Evolutionary conservation across 2,329 filamentous ascomycete species (phyloP), one percentile per base, ranked within the genome.

Genomic region (Pseudomassariella vexata): DNA sequence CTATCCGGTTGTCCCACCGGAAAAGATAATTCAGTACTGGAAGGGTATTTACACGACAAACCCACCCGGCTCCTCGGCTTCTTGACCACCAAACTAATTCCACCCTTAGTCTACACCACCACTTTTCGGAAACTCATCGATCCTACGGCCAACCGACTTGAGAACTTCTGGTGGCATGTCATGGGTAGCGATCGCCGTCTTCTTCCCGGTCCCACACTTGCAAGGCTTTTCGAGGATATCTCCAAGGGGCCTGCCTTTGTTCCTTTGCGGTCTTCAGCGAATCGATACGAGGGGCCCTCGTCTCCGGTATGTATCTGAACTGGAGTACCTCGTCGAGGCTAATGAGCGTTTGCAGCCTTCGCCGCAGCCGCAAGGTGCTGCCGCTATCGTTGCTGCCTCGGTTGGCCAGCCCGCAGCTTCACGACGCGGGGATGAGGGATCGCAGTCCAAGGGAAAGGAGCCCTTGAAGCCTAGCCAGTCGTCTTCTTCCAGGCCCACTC

Each of bases 91-190:
- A 35, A 24, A 39, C 41, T 41, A 38, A 49, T 32, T 30, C 27
- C 30, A 28, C 33, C 42, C 38, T 45, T 41, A 79, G 76, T 76
- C 5, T 80, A 79, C 44, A 76, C 75, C 9, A 75, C 66, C 19
- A 79, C 73, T 11, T 70, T 71, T 40, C 70, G 72, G 45, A 67
- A 66, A 42, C 63, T 79, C 19, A 63, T 68, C 37, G 75, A 80
- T 44, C 76, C 76, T n/a, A 79, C 73, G 3, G 73, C 75, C 18
- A 70, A 69, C 37, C 72, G 76, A 12, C 56, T 79, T 14, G 76
- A 80, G 48, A 75, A 79, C 45, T 78, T 79, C 43, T 81, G 76
- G 76, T 79, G 74, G 69, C 75, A 79, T 46, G 72, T 80, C 33
- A 74, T 73, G 66, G 74, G 75, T 20, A 79, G 76, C 43, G 60